These are phyloP conservation scores for Puccinia triticina DNA, from an alignment of 1,284 basidiomycete species.

Conservation along the genomic window DNA sequence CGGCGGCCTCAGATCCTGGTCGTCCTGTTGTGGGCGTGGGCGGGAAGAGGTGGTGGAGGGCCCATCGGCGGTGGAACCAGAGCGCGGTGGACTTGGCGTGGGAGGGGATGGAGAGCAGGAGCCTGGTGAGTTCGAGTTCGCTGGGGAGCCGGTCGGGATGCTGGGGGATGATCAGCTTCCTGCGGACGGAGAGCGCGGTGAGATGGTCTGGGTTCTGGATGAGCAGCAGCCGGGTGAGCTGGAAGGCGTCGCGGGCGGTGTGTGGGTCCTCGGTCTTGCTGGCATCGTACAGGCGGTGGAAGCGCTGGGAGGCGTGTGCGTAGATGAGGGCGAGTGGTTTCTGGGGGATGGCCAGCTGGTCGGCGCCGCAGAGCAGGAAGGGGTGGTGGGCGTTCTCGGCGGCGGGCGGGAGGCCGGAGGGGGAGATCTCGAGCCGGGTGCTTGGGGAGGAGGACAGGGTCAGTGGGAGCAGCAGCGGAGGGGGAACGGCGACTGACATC, in stretches of 20 bases:
- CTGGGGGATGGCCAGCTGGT: slow-evolving; percentile 36
- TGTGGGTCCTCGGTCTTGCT: not conserved
- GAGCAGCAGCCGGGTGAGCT: slow-evolving; percentile 22
- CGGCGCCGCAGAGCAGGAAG: not conserved
- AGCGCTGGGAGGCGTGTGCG: not conserved
- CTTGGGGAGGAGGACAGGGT: not conserved
- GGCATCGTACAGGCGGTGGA: not conserved
- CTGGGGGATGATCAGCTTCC: not conserved
- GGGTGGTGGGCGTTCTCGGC: slow-evolving; percentile 26
- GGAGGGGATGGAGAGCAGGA: slow-evolving; percentile 20
- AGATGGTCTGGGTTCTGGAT: slow-evolving; percentile 47
- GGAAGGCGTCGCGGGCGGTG: not conserved
- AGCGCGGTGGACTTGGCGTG: slow-evolving; percentile 34
- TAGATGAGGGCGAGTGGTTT: slow-evolving; percentile 4
- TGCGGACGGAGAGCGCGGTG: slow-evolving; percentile 24
- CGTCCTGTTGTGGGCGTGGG: not conserved
- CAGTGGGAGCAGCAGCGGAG: not conserved
- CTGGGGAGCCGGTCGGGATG: not conserved
- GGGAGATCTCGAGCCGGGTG: not conserved
- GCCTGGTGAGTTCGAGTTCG: not conserved
- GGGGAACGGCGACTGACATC: not conserved
- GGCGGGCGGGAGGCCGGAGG: not conserved
- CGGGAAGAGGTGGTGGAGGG: not conserved
- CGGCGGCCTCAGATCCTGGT: not conserved
- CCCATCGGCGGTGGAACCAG: slow-evolving; percentile 45